These are phyloP conservation scores for Iris pallida DNA, from an alignment of 116 monocot genomes.

Conservation along the genomic window DNA sequence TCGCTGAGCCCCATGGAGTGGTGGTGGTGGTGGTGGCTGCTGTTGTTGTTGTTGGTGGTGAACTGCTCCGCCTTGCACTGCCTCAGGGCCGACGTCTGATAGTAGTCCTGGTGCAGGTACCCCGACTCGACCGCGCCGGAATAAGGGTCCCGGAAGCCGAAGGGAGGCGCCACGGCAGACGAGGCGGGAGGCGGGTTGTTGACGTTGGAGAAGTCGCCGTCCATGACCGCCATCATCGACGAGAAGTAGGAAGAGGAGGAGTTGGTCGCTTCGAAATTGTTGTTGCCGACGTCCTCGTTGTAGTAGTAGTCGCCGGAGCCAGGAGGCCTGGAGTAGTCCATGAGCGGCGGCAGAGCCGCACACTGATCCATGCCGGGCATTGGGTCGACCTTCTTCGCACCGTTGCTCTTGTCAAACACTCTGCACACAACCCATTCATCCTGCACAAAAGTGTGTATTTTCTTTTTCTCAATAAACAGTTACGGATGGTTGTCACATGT, in stretches of 20 bases:
- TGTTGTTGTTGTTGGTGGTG: no score
- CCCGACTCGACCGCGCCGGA: background rate
- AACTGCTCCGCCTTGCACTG: conserved; percentile 57
- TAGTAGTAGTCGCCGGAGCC: background rate
- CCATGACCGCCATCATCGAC: conserved; percentile 1
- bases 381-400: conserved; percentile 28
- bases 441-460: no score
- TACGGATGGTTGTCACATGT: no score
- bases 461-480: no score
- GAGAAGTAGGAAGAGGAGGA: conserved; percentile 1
- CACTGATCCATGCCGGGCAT: conserved; percentile 7
- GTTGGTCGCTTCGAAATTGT: conserved; percentile 6
- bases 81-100: background rate
- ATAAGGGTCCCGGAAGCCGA: no score
- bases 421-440: conserved; percentile 79
- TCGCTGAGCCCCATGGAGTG: conserved; percentile 34
- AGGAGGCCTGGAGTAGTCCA: conserved; percentile 10
- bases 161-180: background rate
- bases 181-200: background rate
- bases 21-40: conserved; percentile 9
- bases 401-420: conserved; percentile 55
- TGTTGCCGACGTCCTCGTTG: conserved; percentile 1
- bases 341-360: conserved; percentile 22
- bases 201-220: background rate
- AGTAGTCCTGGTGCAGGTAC: conserved; percentile 16